These are phyloP conservation scores for Bacterosira constricta DNA, from an alignment of 108 stramenopile genomes.

Conservation along the genomic window DNA sequence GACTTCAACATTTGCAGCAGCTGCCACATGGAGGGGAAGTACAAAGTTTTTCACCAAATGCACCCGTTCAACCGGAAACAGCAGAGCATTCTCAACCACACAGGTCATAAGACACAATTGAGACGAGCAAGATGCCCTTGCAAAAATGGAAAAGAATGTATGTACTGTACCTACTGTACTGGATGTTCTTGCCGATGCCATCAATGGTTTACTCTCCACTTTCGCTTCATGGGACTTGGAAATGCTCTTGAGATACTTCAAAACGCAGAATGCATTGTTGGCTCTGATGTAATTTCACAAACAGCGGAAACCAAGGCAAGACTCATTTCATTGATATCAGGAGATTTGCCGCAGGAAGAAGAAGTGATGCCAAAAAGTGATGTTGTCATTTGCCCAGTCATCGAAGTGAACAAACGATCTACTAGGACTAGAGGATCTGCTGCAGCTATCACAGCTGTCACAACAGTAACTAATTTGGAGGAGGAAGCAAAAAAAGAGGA, in stretches of 20 bases:
- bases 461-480: background rate
- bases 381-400: background rate
- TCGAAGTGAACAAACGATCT: background rate
- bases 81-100: conserved; percentile 63
- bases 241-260: conserved; percentile 45
- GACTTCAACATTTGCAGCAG: conserved; percentile 84
- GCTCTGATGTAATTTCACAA: conserved; percentile 17
- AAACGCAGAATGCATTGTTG: conserved; percentile 41
- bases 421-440: background rate
- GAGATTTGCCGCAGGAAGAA: background rate
- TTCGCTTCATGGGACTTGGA: conserved; percentile 56
- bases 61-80: conserved; percentile 56
- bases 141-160: conserved; percentile 66
- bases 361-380: background rate
- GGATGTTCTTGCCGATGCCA: conserved; percentile 82
- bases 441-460: background rate
- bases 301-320: conserved; percentile 31
- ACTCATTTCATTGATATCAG: conserved; percentile 36
- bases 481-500: background rate
- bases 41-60: conserved; percentile 49
- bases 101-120: conserved; percentile 35
- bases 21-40: conserved; percentile 63
- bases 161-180: conserved; percentile 56
- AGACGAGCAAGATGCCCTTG: conserved; percentile 61
- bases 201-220: conserved; percentile 62